Base-by-base conservation (phyloP, 2,329 filamentous ascomycete species). In the Claviceps capensis region DNA sequence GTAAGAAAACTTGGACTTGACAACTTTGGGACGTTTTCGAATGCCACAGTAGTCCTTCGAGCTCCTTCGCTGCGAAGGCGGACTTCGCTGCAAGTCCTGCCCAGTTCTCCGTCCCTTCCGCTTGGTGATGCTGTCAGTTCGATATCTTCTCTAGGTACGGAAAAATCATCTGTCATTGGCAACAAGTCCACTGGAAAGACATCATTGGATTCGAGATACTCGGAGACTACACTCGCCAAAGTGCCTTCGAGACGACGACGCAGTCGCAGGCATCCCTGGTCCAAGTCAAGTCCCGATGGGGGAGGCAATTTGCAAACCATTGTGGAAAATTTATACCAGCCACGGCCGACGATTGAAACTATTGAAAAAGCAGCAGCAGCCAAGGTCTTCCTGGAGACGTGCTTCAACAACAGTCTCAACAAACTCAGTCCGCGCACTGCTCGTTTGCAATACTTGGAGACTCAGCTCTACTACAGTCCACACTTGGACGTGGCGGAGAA, bases 371-470 rank as follows among this genome's bases (percentile, higher is more conserved):
- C 83, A 2, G 82, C 88, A 0, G 84, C 87, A 0, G 85, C 88
- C 44, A 96, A 95, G 65, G 80, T 94, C 19, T 94, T 82, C 60
- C 76, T 97, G 9, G 93, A 97, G 65, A 88, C 82, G 0, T 80
- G 90, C 60, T 96, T 86, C 70, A 84, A 90, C 59, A 72, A 81
- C n/a, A 65, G 88, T 7, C 71, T 88, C 2, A 72, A 72, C 26
- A 70, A 71, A 2, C 69, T 73, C 1, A 58, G 62, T 9, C 47
- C 60, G 9, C 63, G 69, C 4, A 57, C 52, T n/a, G 50, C 59
- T 42, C 63, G 68, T 11, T 58, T 56, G 3, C 64, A 66, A 52
- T 64, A 64, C 43, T 60, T 71, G 14, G 67, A 71, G 53, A 59
- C 63, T 5, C 75, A 81, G 30, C 71, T 96, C 9, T 77, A 78